Evolutionary conservation across 768 basidiomycete genomes (phyloP), one percentile per base, ranked within the genome.

Genomic region (Calocybe gangraenosa): DNA sequence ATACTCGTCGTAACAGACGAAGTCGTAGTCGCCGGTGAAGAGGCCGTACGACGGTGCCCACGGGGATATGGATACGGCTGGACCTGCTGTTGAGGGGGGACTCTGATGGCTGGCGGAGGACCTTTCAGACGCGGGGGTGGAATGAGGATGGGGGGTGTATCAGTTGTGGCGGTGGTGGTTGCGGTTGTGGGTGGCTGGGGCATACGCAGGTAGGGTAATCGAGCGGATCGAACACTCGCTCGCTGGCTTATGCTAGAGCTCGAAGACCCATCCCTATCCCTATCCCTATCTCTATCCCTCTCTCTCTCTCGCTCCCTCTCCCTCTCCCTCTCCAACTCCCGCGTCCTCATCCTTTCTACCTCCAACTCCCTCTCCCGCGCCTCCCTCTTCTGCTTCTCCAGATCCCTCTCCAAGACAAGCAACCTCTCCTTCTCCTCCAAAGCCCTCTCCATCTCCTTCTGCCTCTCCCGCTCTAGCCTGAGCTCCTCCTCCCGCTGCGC

Each of bases 351-450:
- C 37, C 44, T 20, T 15, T 14, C 6, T 39, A 14, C n/a, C 37
- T 17, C 46, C 57, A 53, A n/a, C 49, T 50, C 20, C 55, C 52
- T 14, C 30, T 52, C 36, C 58, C 60, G 44, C 38, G 60, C 55
- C 28, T 49, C 46, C 33, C 56, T 38, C 2, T 34, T 53, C 18
- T 56, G 44, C 42, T 58, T 44, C 11, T 57, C 47, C 15, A 7
- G 38, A 35, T 47, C 30, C n/a, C 14, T 44, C 51, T 49, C 40
- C 44, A 22, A 9, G 25, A 46, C 41, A 36, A 46, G 49, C 40
- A 40, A 43, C 33, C 21, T 32, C 20, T 50, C 48, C 23, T 31
- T 38, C 13, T 20, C n/a, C 37, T 17, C 46, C 57, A 53, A n/a
- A 48, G 48, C 20, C 55, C 52, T 14, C 30, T 52, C 36, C 58